Percentiles rank a stretch among this genome's conserved stretches.
These are phyloP conservation scores for Amanita inopinata DNA, from an alignment of 768 basidiomycete species.

Conservation along the genomic window DNA sequence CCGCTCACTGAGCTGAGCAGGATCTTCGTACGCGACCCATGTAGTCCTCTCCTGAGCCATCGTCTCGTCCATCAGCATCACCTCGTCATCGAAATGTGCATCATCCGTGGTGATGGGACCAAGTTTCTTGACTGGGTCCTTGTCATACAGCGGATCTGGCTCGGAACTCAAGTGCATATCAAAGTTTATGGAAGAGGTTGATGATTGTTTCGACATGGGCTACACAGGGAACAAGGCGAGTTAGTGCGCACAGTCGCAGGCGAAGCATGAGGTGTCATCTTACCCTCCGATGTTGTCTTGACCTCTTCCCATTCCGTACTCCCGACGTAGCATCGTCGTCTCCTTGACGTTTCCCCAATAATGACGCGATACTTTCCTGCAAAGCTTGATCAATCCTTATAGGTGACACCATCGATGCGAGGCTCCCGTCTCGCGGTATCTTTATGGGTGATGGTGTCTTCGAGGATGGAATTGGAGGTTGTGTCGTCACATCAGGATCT, in stretches of 20 bases:
- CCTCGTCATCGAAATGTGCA: slow-evolving; percentile 9
- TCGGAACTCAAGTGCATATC: slow-evolving; percentile 12
- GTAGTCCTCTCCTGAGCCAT: slow-evolving; percentile 34
- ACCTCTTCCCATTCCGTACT: slow-evolving; percentile 25
- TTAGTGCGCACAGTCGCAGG: neutral
- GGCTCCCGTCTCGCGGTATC: slow-evolving; percentile 18
- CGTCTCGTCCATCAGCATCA: slow-evolving; percentile 8
- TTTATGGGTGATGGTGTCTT: slow-evolving; percentile 47
- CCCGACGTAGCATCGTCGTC: slow-evolving; percentile 22
- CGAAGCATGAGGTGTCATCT: neutral
- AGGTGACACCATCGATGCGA: slow-evolving; percentile 25
- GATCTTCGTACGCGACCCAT: slow-evolving; percentile 62
- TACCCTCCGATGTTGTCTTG: slow-evolving; percentile 23
- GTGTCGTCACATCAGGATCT: slow-evolving; percentile 19
- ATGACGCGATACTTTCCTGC: slow-evolving; percentile 56
- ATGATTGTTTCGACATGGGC: slow-evolving; percentile 30
- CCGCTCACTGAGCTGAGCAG: slow-evolving; percentile 49
- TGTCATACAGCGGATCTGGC: slow-evolving; percentile 12
- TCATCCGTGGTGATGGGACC: slow-evolving; percentile 23
- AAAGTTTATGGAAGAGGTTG: slow-evolving; percentile 19
- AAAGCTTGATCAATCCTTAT: slow-evolving; percentile 44
- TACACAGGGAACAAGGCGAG: slow-evolving; percentile 15
- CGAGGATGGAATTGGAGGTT: slow-evolving; percentile 45
- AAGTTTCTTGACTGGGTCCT: slow-evolving; percentile 17
- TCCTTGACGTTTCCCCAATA: slow-evolving; percentile 60